phyloP scores from a whole-genome alignment of 306 rosid species.

The Sicyos baderoa region DNA sequence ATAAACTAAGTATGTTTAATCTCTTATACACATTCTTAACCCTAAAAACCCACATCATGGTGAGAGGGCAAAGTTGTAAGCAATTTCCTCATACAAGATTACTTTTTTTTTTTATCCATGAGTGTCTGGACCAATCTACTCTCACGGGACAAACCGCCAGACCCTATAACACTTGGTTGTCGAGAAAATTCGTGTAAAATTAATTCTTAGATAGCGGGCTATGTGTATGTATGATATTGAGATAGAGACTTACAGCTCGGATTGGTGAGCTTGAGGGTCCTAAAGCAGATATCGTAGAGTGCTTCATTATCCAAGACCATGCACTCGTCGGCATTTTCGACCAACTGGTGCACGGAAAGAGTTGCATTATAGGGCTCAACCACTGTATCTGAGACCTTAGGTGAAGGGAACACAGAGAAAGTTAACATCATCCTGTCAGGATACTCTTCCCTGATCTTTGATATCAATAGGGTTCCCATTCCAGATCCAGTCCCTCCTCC shows the following conservation, averaged over 20 bases:
- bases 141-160: too few relatives aligned
- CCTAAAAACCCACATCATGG: too few relatives aligned
- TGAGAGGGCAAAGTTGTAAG: too few relatives aligned
- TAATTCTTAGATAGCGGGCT: too few relatives aligned
- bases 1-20: too few relatives aligned
- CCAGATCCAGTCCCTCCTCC: conserved; percentile 98
- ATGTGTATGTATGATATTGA: too few relatives aligned
- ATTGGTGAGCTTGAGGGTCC: conserved; percentile 87
- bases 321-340: conserved; percentile 86
- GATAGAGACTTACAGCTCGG: conserved; percentile 60
- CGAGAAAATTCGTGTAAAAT: too few relatives aligned
- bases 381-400: conserved; percentile 81
- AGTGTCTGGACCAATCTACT: too few relatives aligned
- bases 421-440: conserved; percentile 94
- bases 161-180: too few relatives aligned
- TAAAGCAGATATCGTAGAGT: conserved; percentile 80
- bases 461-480: conserved; percentile 78
- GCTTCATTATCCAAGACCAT: conserved; percentile 91
- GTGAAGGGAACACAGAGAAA: conserved; percentile 81
- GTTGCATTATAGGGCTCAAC: conserved; percentile 92
- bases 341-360: conserved; percentile 77
- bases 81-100: too few relatives aligned
- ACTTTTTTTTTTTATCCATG: too few relatives aligned
- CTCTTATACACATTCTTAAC: too few relatives aligned
- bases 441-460: conserved; percentile 93